Conservation (phyloP, 2,329 filamentous ascomycete genomes). For the Fusarium nodosum region DNA sequence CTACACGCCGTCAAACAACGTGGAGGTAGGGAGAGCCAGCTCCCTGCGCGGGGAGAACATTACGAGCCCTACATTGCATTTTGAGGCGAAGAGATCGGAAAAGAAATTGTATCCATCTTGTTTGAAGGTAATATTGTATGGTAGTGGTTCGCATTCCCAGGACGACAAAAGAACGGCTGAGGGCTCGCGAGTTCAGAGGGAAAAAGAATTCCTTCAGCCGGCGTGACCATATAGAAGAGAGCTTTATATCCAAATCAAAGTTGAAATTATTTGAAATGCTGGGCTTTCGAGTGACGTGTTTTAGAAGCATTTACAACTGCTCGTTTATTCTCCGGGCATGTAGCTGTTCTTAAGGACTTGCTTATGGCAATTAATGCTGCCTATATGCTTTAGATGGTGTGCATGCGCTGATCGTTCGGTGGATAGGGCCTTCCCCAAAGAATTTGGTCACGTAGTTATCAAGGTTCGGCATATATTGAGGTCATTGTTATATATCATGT, state of each 20-base stretch:
- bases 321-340: neutral
- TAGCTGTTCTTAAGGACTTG: neutral
- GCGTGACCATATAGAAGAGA: slow-evolving; percentile 21
- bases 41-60: slow-evolving; percentile 13
- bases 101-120: slow-evolving; percentile 31
- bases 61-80: slow-evolving; percentile 18
- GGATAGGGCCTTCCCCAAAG: too few species aligned
- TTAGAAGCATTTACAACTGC: neutral
- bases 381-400: neutral
- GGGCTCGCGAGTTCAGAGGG: slow-evolving; percentile 13
- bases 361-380: neutral
- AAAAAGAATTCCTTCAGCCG: slow-evolving; percentile 6
- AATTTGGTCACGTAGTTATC: too few species aligned
- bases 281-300: neutral
- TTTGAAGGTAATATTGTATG: slow-evolving; percentile 22
- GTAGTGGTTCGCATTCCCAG: slow-evolving; percentile 31
- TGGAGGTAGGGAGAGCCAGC: slow-evolving; percentile 10
- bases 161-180: slow-evolving; percentile 22
- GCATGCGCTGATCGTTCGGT: too few species aligned
- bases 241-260: slow-evolving; percentile 25
- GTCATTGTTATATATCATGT: neutral
- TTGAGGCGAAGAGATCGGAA: slow-evolving; percentile 18
- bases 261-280: slow-evolving; percentile 11
- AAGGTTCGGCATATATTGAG: too few species aligned
- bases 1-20: slow-evolving; percentile 5